Evolutionary conservation across 1,284 basidiomycete genomes (phyloP).

Genomic region (Bjerkandera adusta): DNA sequence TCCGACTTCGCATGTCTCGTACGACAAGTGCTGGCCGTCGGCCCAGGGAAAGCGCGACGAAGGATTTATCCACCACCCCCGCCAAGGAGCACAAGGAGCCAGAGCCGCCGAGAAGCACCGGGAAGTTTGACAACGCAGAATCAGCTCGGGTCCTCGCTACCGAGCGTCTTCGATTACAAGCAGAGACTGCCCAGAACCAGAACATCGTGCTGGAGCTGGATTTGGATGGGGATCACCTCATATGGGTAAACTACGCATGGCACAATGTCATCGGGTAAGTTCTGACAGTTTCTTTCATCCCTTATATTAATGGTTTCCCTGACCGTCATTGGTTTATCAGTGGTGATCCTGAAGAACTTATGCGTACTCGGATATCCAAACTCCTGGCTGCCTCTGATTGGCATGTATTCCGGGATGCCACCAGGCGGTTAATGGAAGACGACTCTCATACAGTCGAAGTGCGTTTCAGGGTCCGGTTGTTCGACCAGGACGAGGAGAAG

Average conservation of each 20-base stretch:
- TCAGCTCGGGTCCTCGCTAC: conserved; percentile 78
- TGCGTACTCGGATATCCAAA: conserved; percentile 80
- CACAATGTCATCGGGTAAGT: conserved; percentile 89
- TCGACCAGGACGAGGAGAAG: conserved; percentile 53
- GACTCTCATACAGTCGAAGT: conserved; percentile 95
- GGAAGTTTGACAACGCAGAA: conserved; percentile 57
- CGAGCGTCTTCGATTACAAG: conserved; percentile 81
- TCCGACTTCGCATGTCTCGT: conserved; percentile 46
- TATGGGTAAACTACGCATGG: conserved; percentile 97
- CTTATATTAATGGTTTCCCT: conserved; percentile 15
- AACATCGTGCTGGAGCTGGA: conserved; percentile 96
- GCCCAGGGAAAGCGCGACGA: conserved; percentile 56
- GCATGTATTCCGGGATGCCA: conserved; percentile 87
- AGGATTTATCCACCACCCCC: conserved; percentile 40
- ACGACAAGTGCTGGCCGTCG: conserved; percentile 51
- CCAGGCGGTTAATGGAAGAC: conserved; percentile 82
- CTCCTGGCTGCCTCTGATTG: conserved; percentile 85
- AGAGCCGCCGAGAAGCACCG: conserved; percentile 27
- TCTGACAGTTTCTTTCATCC: conserved; percentile 1
- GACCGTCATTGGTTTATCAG: conserved; percentile 38
- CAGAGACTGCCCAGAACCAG: conserved; percentile 90
- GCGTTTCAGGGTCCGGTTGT: conserved; percentile 80
- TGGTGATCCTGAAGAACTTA: conserved; percentile 80
- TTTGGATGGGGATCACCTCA: conserved; percentile 88
- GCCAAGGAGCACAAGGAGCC: conserved; percentile 20